Conservation (phyloP, 2,329 filamentous ascomycete species). For the Keithomyces neogunnii region DNA sequence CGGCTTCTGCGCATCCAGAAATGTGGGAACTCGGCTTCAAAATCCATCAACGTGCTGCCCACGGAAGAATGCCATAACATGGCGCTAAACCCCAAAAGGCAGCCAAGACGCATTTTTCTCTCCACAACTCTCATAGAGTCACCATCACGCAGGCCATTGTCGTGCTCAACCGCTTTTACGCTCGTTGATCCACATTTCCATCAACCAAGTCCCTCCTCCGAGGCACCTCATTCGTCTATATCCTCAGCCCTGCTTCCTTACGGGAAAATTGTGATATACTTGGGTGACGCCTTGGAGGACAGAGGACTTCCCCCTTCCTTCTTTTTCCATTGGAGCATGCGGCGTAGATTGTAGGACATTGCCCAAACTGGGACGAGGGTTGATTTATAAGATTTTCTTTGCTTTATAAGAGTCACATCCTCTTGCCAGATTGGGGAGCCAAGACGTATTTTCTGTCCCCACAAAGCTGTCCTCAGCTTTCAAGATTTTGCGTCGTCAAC, state of each 20-base stretch:
- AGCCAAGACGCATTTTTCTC: constrained; percentile 11
- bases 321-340: not conserved
- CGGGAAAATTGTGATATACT: too few relatives aligned
- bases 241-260: too few relatives aligned
- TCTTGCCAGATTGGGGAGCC: constrained; percentile 4
- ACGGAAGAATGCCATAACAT: not conserved
- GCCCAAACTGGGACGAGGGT: not conserved
- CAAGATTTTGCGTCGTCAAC: too few relatives aligned
- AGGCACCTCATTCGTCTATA: too few relatives aligned
- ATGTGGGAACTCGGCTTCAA: not conserved
- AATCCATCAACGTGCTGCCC: not conserved
- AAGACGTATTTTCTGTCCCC: constrained; percentile 1
- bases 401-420: not conserved
- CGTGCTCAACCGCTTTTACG: too few relatives aligned
- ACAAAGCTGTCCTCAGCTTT: not conserved
- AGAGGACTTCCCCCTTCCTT: not conserved
- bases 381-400: not conserved
- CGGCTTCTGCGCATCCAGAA: not conserved
- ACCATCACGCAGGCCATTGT: too few relatives aligned
- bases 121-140: not conserved
- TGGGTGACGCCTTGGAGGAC: too few relatives aligned
- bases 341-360: not conserved
- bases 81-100: constrained; percentile 10
- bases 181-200: too few relatives aligned
- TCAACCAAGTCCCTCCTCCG: too few relatives aligned